These are phyloP conservation scores for Gossypium thurberi DNA, from an alignment of 345 rosid species.

Conservation along the genomic window DNA sequence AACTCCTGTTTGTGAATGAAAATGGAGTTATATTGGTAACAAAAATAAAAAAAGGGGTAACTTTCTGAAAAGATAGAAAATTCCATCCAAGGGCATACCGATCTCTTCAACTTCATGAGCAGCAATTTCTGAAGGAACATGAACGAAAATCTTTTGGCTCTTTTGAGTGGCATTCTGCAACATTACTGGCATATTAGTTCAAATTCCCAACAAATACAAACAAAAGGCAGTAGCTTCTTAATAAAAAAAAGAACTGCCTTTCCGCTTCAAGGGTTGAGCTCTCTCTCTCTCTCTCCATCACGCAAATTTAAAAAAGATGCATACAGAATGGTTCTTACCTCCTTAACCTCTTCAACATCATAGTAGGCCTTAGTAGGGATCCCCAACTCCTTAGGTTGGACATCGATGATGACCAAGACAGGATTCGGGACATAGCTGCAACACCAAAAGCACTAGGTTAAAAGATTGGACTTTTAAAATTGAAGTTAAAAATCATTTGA, in stretches of 20 bases:
- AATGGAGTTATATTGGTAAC: not conserved
- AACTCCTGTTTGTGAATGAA: constrained; percentile 37
- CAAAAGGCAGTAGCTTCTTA: not conserved
- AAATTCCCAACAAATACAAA: not conserved
- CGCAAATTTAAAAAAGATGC: not conserved
- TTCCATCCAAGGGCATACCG: not conserved
- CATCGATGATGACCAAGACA: constrained; percentile 87
- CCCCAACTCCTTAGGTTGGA: constrained; percentile 82
- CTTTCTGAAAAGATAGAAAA: not conserved
- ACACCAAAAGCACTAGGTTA: constrained; percentile 6
- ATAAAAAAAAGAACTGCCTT: not conserved
- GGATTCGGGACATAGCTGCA: constrained; percentile 87
- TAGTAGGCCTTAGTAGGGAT: constrained; percentile 87
- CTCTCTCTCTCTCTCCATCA: not conserved
- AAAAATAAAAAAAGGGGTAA: not conserved
- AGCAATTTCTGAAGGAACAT: constrained; percentile 73
- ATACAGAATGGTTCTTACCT: constrained; percentile 27
- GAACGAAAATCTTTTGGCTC: constrained; percentile 82
- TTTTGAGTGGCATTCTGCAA: constrained; percentile 82
- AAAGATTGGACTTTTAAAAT: not conserved
- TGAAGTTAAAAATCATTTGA: not conserved
- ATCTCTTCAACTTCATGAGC: constrained; percentile 58
- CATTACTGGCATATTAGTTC: not conserved
- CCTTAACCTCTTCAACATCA: constrained; percentile 80
- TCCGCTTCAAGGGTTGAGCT: not conserved